Evolutionary conservation across 2,329 filamentous ascomycete genomes (phyloP).

Genomic region (Aspergillus ibericus): DNA sequence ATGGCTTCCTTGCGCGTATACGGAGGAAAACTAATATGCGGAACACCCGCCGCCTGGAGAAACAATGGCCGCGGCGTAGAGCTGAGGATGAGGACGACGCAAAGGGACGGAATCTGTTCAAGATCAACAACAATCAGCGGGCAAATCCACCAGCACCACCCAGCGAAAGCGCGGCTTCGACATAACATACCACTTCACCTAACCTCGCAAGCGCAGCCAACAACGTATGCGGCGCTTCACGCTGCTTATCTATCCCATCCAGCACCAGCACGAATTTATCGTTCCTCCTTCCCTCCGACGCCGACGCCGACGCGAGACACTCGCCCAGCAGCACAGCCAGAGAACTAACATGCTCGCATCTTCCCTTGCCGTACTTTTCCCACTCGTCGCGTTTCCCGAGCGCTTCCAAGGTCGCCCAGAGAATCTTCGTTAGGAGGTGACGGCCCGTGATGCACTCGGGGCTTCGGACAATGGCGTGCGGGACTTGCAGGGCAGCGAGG

Average conservation of each 20-base stretch:
- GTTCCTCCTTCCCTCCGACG: slow-evolving; percentile 23
- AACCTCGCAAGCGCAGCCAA: slow-evolving; percentile 78
- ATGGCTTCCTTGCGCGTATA: slow-evolving; percentile 82
- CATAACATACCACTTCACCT: slow-evolving; percentile 68
- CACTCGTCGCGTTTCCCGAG: slow-evolving; percentile 40
- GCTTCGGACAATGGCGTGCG: slow-evolving; percentile 44
- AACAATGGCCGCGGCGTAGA: slow-evolving; percentile 65
- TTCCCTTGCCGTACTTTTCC: slow-evolving; percentile 52
- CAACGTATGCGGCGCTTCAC: slow-evolving; percentile 75
- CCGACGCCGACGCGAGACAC: slow-evolving; percentile 35
- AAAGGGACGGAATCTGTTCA: slow-evolving; percentile 72
- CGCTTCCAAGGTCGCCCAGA: slow-evolving; percentile 40
- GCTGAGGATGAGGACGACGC: slow-evolving; percentile 73
- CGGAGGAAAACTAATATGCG: slow-evolving; percentile 78
- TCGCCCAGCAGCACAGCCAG: slow-evolving; percentile 68
- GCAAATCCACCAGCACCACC: background rate
- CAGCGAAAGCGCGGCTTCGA: background rate
- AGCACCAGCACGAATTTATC: slow-evolving; percentile 78
- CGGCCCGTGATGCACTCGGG: slow-evolving; percentile 48
- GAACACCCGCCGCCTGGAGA: slow-evolving; percentile 68
- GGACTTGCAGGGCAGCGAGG: slow-evolving; percentile 59
- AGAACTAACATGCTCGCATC: slow-evolving; percentile 79
- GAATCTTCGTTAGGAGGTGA: slow-evolving; percentile 48
- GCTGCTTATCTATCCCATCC: slow-evolving; percentile 81
- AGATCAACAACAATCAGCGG: background rate